These are phyloP conservation scores for Trametes gibbosa DNA, from an alignment of 768 basidiomycete species.

Conservation along the genomic window DNA sequence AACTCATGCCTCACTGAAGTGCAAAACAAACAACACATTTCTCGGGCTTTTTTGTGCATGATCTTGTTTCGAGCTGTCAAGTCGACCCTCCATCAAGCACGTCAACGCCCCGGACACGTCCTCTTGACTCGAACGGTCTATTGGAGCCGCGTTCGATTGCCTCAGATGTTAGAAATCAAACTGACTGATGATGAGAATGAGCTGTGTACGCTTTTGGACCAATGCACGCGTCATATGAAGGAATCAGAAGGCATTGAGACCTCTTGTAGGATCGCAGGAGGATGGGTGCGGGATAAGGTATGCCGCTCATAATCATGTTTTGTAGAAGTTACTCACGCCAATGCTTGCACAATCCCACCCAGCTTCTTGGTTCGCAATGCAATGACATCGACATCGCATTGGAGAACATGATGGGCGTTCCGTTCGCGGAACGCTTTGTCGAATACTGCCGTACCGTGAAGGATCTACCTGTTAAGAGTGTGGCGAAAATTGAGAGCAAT, in stretches of 20 bases:
- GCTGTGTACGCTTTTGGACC: constrained; percentile 77
- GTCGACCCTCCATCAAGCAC: background rate
- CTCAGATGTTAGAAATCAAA: constrained; percentile 39
- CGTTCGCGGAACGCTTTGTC: constrained; percentile 81
- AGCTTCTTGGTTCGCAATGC: constrained; percentile 80
- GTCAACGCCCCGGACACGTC: background rate
- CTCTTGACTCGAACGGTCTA: background rate
- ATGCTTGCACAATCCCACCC: background rate
- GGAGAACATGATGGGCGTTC: constrained; percentile 82
- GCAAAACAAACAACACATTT: background rate
- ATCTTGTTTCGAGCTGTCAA: background rate
- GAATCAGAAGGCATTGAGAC: constrained; percentile 51
- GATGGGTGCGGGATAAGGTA: constrained; percentile 99
- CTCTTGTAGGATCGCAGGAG: constrained; percentile 90
- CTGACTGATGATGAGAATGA: constrained; percentile 67
- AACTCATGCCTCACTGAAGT: background rate
- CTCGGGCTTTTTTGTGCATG: background rate
- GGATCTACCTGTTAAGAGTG: constrained; percentile 50
- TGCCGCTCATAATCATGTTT: constrained; percentile 14
- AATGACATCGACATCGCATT: constrained; percentile 95
- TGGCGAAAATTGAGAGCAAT: constrained; percentile 87
- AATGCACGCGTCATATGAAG: constrained; percentile 61
- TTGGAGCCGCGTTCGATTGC: constrained; percentile 29
- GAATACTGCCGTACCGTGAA: constrained; percentile 54
- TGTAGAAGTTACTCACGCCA: background rate